Evolutionary conservation across 1,284 basidiomycete species (phyloP), one percentile per base, ranked within the genome.

Genomic region (Ceratobasidium sp.): DNA sequence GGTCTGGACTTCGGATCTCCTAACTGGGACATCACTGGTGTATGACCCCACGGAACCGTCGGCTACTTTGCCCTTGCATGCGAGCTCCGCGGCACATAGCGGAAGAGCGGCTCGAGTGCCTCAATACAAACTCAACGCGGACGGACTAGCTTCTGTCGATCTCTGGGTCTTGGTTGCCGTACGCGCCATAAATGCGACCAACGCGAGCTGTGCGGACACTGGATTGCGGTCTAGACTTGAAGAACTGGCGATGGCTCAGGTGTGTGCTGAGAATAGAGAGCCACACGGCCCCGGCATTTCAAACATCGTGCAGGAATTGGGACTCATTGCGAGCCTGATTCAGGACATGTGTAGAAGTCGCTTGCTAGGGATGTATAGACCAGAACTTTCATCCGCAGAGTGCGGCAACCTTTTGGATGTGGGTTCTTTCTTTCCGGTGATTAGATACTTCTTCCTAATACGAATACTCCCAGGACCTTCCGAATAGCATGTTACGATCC

Each of bases 361-460:
- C 54, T 37, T 76, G 13, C 29, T 63, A 34, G 53, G 34, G 29
- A 76, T 76, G 75, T 64, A 76, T 46, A 43, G 34, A 56, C 46
- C 58, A 19, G 49, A 76, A 61, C 64, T 74, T 41, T 64, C 71
- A 51, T 48, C 34, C 46, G 46, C 53, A 6, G 75, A 77, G 39
- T 74, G 76, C 66, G 77, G 76, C 27, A 74, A 76, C 22, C 39
- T 77, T 14, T 39, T 77, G 14, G 76, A 77, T 74, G 76, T 77
- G 37, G 54, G 75, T 74, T 76, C 43, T 51, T 46, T 59, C n/a
- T 22, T 54, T n/a, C 34, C 54, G 48, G 59, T 34, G 37, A 43
- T 39, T 39, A 34, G 41, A 24, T 16, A 41, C 14, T 24, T 41
- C 63, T 53, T 34, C 54, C 31, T 61, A 27, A 34, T 29, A 27